Evolutionary conservation across 2,329 filamentous ascomycete genomes (phyloP), one percentile per base, ranked within the genome.

Genomic region (Alternaria arbusti): DNA sequence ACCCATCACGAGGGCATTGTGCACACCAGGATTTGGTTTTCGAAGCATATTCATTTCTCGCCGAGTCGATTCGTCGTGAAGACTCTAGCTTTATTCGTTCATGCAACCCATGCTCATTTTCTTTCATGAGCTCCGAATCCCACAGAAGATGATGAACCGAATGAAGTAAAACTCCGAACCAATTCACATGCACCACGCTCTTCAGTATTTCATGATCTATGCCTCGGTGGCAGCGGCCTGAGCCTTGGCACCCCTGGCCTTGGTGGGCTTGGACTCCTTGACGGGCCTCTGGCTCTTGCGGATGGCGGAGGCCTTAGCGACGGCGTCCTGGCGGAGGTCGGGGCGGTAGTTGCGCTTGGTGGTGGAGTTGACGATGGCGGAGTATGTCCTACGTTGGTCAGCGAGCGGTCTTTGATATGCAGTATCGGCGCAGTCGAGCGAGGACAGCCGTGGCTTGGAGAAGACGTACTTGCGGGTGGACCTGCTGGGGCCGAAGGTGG

Each of bases 301-400:
- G 86, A 97, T 88, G 78, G 94, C 93, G 78, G 90, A 94, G 80
- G 91, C 93, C 79, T 96, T 93, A 83, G 93, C 86, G 78, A 98
- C 90, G 76, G 95, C 94, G 78, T 84, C 82, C 66, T 80, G 76
- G 73, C 83, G 81, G 67, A 86, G 80, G 75, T 86, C 84, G 47
- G 80, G 70, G 67, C 84, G 92, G 91, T 98, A 99, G 80, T 90
- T 88, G 81, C 88, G 87, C 89, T 93, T 94, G 82, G 93, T 91
- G 76, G 90, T 89, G 82, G 87, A 86, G 86, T 89, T 91, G 85
- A 94, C 94, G 81, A 98, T 89, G 77, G 88, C 87, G 86, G 91
- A 92, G 90, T 94, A 98, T 85, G 91, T 91, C 88, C 93, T 76
- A 47, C 36, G 13, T 9, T 44, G 46, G 44, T 67, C 52, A 66